Evolutionary conservation across 768 basidiomycete genomes (phyloP).

Genomic region (Udeniomyces megalosporus): DNA sequence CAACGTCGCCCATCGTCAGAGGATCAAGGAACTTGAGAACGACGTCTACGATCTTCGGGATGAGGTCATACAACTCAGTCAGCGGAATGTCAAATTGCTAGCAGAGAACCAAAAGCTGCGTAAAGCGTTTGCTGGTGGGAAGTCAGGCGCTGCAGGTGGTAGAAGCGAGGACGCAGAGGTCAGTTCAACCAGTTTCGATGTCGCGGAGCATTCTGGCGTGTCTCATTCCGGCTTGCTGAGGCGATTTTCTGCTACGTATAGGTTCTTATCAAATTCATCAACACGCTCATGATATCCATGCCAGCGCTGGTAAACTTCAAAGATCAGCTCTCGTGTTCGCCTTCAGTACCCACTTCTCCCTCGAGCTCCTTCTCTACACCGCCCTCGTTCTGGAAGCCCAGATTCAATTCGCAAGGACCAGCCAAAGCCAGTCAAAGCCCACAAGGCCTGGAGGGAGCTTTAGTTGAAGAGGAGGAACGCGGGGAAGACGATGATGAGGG

Average conservation of each 20-base stretch:
- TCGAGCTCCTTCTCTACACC: background rate
- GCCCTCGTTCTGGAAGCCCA: background rate
- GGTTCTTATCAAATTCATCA: background rate
- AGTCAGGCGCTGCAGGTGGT: background rate
- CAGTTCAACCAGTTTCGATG: background rate
- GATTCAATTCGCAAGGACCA: background rate
- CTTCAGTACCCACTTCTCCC: background rate
- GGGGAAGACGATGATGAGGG: background rate
- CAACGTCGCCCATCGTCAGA: constrained; percentile 10
- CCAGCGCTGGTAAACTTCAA: background rate
- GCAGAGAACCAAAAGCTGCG: background rate
- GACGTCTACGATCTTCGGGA: constrained; percentile 1
- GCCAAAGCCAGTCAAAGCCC: background rate
- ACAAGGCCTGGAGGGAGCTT: background rate
- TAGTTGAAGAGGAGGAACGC: background rate
- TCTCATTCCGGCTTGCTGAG: no score
- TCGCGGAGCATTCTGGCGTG: no score
- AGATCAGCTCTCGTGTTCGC: background rate
- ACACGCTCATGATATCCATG: background rate
- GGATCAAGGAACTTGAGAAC: constrained; percentile 5
- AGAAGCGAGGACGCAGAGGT: background rate
- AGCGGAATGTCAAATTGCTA: background rate
- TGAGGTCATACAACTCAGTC: background rate
- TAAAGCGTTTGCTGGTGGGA: background rate
- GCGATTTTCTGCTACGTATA: background rate